These are phyloP conservation scores for Plasmodium adleri DNA, from an alignment of 169 alveolate genomes.

Conservation along the genomic window DNA sequence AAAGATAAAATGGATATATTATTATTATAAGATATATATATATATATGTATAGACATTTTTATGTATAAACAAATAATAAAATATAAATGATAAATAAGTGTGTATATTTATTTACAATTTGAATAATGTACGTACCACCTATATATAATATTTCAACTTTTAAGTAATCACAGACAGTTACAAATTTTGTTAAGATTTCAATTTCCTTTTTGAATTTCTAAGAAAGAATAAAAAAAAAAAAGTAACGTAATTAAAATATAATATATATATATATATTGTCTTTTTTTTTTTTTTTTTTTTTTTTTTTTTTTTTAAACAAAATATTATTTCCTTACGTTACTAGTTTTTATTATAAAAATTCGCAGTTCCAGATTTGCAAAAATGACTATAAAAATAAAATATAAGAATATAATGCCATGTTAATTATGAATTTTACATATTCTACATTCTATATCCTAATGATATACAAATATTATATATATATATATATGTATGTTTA, in stretches of 20 bases:
- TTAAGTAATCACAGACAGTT: slow-evolving; percentile 29
- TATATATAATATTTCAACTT: slow-evolving; percentile 37
- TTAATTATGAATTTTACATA: too few species aligned
- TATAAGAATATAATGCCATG: neutral
- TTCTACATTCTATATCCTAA: too few species aligned
- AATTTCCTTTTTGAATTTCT: slow-evolving; percentile 53
- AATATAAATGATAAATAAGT: neutral
- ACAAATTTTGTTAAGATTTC: slow-evolving; percentile 24
- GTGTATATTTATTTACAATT: neutral
- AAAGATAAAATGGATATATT: neutral
- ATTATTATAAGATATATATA: too few species aligned
- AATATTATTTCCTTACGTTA: slow-evolving; percentile 28
- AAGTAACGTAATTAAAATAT: neutral
- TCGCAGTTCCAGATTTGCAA: slow-evolving; percentile 34
- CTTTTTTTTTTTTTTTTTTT: neutral
- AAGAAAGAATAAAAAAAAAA: neutral
- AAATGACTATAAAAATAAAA: slow-evolving; percentile 12
- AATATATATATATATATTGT: neutral
- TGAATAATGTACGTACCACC: slow-evolving; percentile 23
- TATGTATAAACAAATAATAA: neutral
- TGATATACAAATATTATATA: too few species aligned
- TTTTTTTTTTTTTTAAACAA: neutral
- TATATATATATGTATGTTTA: neutral
- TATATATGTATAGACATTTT: neutral
- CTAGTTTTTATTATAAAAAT: slow-evolving; percentile 58